Evolutionary conservation across 306 rosid species (phyloP), one percentile per base, ranked within the genome.

Genomic region (Vigna reflexopilosa): DNA sequence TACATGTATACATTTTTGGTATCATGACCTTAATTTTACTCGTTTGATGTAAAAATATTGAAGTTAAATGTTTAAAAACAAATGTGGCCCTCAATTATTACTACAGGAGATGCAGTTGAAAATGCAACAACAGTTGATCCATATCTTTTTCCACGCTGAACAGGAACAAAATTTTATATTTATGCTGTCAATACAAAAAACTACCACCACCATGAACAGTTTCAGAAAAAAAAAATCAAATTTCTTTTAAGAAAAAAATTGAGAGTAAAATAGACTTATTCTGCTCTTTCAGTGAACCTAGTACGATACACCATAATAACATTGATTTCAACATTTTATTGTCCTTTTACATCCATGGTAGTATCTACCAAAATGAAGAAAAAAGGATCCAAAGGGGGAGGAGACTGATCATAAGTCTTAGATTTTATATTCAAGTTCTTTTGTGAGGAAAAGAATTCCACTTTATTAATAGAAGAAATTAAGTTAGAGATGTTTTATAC

Each of bases 161-260:
- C 38, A 26, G 15, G 14, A 36, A 22, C 66, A 49, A n/a, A 61
- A 17, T 8, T 38, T 38, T 36, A 70, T 24, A 40, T 20, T 32
- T 34, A 56, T 59, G 26, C 20, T 30, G 42, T 24, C 72, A 32
- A 20, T 44, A 70, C 64, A 59, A 38, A 30, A 59, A 68, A 57
- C 70, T 17, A 49, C 64, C 47, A 56, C 20, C 10, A 77, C n/a
- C 12, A 59, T 36, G 28, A 17, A 38, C 38, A 63, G 28, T 50
- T 69, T 40, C 48, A 63, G 72, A 52, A 72, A 47, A 63, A 16
- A 51, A 72, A 51, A 9, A 48, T 17, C 45, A 16, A 71, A 61
- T 38, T 71, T 51, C 47, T 61, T 61, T 14, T 7, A 3, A 9
- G 36, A n/a, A 17, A 59, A 67, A 40, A 28, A 3, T 61, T 30